Evolutionary conservation across 1,284 basidiomycete species (phyloP).

Genomic region (Apiotrichum porosum): DNA sequence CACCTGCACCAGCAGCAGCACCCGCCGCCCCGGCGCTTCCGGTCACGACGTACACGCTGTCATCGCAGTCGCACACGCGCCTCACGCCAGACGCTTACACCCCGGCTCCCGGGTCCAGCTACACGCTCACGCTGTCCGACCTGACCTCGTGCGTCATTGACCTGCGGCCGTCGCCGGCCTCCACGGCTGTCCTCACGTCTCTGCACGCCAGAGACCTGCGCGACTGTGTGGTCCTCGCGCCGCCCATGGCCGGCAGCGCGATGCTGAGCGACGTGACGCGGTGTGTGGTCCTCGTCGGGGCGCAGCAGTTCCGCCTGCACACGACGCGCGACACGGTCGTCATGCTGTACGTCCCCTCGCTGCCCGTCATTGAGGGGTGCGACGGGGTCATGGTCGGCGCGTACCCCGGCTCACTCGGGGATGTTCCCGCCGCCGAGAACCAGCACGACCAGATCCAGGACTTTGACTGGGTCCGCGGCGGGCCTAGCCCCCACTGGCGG

Average conservation of each 20-base stretch:
- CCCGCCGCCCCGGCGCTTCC: slow-evolving; percentile 7
- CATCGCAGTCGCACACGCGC: slow-evolving; percentile 51
- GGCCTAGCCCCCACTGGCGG: slow-evolving; percentile 70
- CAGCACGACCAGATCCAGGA: slow-evolving; percentile 59
- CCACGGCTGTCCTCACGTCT: slow-evolving; percentile 42
- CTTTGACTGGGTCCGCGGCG: slow-evolving; percentile 69
- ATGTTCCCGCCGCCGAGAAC: slow-evolving; percentile 25
- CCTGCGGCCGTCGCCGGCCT: slow-evolving; percentile 45
- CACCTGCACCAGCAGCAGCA: slow-evolving; percentile 14
- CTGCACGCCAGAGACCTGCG: slow-evolving; percentile 60
- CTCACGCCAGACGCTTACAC: neutral
- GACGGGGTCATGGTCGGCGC: slow-evolving; percentile 56
- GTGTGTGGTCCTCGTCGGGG: slow-evolving; percentile 62
- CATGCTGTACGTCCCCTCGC: slow-evolving; percentile 60
- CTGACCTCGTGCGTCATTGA: slow-evolving; percentile 60
- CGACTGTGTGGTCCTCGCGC: slow-evolving; percentile 60
- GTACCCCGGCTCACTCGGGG: slow-evolving; percentile 52
- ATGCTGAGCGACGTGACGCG: slow-evolving; percentile 60
- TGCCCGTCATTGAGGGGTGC: slow-evolving; percentile 72
- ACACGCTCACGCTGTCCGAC: slow-evolving; percentile 27
- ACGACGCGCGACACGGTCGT: slow-evolving; percentile 59
- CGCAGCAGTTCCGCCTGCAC: slow-evolving; percentile 84
- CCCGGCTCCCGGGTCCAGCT: slow-evolving; percentile 6
- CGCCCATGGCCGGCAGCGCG: slow-evolving; percentile 61
- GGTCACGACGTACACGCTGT: slow-evolving; percentile 23